Percentiles rank a stretch among this genome's conserved stretches.
These are phyloP conservation scores for Cadophora gregata DNA, from an alignment of 2,329 filamentous ascomycete genomes.

Conservation along the genomic window DNA sequence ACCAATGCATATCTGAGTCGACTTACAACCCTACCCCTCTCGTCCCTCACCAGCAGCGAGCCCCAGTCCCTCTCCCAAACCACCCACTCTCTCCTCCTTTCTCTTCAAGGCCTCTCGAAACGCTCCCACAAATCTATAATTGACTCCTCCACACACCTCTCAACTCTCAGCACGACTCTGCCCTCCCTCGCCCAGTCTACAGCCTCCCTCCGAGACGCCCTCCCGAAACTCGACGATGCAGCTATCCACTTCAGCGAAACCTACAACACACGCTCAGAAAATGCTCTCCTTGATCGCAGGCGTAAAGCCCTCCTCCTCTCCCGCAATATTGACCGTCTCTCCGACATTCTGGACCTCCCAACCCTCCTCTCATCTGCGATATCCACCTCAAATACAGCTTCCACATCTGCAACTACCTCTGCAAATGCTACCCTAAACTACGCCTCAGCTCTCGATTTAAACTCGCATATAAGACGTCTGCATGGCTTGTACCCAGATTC, in stretches of 20 bases:
- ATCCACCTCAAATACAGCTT: slow-evolving; percentile 52
- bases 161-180: slow-evolving; percentile 74
- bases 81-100: slow-evolving; percentile 80
- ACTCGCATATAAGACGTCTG: slow-evolving; percentile 90
- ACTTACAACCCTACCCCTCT: slow-evolving; percentile 77
- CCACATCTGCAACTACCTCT: slow-evolving; percentile 50
- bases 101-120: slow-evolving; percentile 86
- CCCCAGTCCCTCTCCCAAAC: slow-evolving; percentile 80
- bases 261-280: slow-evolving; percentile 77
- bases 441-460: slow-evolving; percentile 86
- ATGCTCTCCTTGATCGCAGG: slow-evolving; percentile 71
- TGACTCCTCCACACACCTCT: slow-evolving; percentile 77
- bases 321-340: slow-evolving; percentile 85
- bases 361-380: slow-evolving; percentile 83
- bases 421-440: slow-evolving; percentile 70
- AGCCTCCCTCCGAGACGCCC: slow-evolving; percentile 68
- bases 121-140: slow-evolving; percentile 87
- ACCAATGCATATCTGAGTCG: slow-evolving; percentile 76
- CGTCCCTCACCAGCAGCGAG: slow-evolving; percentile 75
- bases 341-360: slow-evolving; percentile 90
- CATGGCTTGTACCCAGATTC: slow-evolving; percentile 84
- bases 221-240: slow-evolving; percentile 80
- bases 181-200: slow-evolving; percentile 71
- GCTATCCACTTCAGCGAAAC: slow-evolving; percentile 81
- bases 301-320: slow-evolving; percentile 82